Conservation (phyloP, 2,329 filamentous ascomycete genomes). For the Elsinoe fawcettii region DNA sequence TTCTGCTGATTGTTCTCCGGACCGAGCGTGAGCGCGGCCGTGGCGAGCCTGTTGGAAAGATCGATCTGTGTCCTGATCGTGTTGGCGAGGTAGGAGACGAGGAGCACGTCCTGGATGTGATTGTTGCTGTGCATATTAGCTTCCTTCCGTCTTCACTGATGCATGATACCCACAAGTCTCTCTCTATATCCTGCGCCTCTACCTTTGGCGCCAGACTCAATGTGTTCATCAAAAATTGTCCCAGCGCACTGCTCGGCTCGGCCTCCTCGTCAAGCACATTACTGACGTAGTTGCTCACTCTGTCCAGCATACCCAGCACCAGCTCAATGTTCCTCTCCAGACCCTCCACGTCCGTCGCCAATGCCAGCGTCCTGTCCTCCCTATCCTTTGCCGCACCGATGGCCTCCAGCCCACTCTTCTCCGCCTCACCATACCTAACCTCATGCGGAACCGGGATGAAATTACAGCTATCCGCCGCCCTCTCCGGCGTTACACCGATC, state of each 20-base stretch:
- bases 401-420: conserved; percentile 70
- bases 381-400: conserved; percentile 73
- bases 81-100: conserved; percentile 97
- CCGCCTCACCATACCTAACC: conserved; percentile 76
- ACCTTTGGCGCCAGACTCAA: conserved; percentile 93
- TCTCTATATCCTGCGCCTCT: conserved; percentile 79
- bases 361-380: conserved; percentile 63
- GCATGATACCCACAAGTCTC: conserved; percentile 63
- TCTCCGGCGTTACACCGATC: conserved; percentile 88
- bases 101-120: conserved; percentile 97
- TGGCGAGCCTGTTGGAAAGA: conserved; percentile 87
- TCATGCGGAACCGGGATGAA: conserved; percentile 97
- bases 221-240: conserved; percentile 91
- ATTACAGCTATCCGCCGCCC: conserved; percentile 89
- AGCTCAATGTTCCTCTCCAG: conserved; percentile 80
- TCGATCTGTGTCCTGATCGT: conserved; percentile 99
- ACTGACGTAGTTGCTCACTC: conserved; percentile 85
- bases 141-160: not conserved
- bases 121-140: conserved; percentile 63
- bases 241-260: conserved; percentile 80
- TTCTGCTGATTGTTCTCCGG: conserved; percentile 24
- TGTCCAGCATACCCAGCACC: conserved; percentile 80
- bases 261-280: conserved; percentile 90
- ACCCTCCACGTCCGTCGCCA: conserved; percentile 83
- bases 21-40: conserved; percentile 44